These are phyloP conservation scores for Allantophomopsis lycopodina DNA, from an alignment of 2,329 filamentous ascomycete species.

Conservation along the genomic window DNA sequence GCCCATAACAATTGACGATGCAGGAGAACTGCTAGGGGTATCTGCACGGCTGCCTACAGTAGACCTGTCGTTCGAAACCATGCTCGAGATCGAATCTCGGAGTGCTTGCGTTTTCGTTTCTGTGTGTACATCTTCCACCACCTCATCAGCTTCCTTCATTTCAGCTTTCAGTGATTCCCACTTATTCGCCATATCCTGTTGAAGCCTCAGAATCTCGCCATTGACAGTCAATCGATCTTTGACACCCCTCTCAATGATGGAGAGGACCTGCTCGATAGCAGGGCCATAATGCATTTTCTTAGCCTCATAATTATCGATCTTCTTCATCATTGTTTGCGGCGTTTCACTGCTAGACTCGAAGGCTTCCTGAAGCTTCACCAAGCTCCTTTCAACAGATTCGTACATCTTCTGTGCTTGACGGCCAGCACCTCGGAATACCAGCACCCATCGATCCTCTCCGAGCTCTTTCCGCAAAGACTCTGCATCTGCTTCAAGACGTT, in stretches of 20 bases:
- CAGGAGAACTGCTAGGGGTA: constrained; percentile 46
- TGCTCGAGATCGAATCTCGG: constrained; percentile 84
- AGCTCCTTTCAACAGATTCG: constrained; percentile 81
- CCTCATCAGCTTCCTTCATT: constrained; percentile 63
- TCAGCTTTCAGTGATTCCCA: constrained; percentile 66
- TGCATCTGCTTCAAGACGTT: constrained; percentile 78
- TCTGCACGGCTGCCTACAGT: constrained; percentile 27
- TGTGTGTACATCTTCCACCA: constrained; percentile 58
- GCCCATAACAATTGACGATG: constrained; percentile 46
- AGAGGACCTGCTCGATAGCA: constrained; percentile 79
- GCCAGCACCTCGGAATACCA: constrained; percentile 88
- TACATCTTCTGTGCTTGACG: constrained; percentile 93
- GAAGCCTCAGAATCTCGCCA: constrained; percentile 79
- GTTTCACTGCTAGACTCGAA: constrained; percentile 64
- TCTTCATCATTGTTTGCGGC: constrained; percentile 57
- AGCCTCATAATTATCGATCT: constrained; percentile 84
- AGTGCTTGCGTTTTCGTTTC: constrained; percentile 58
- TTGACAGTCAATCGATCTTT: constrained; percentile 93
- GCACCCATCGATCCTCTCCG: constrained; percentile 89
- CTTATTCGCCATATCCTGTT: constrained; percentile 72
- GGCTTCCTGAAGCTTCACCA: constrained; percentile 67
- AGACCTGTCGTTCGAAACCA: constrained; percentile 40
- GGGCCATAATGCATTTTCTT: constrained; percentile 92
- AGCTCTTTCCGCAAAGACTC: constrained; percentile 81
- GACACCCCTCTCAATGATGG: constrained; percentile 92